Evolutionary conservation across 352 stramenopile genomes (phyloP), one percentile per base, ranked within the genome.

Genomic region (Globisporangium ultimum): DNA sequence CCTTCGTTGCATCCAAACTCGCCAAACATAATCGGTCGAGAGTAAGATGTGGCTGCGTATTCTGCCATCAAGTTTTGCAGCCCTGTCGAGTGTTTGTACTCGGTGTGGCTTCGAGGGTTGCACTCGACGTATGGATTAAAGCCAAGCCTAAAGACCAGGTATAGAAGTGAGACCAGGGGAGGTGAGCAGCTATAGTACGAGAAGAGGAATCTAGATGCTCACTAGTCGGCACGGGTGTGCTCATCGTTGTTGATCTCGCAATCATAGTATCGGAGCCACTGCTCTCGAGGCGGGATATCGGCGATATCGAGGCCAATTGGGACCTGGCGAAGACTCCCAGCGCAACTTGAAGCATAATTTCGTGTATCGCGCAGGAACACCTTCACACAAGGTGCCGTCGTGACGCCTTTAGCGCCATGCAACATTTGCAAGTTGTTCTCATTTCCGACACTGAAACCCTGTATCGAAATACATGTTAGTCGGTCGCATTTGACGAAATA

Each of bases 261-360:
- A 67, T 93, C 80, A 58, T 86, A 93, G 65, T 93, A 93, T 59
- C 74, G 59, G 5, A 91, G 48, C 80, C 80, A 89, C 54, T 84
- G 73, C 15, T 66, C 64, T 24, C 83, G 71, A 7, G 80, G 83
- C n/a, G 68, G 72, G 38, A 83, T 87, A 52, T 93, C 83, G 10
- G 83, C 83, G 49, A 88, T 83, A 41, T 91, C 80, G 0, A 93
- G 62, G 5, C 83, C 83, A 32, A 92, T 88, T 0, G 83, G 83
- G 24, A 92, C 78, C 48, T 80, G 62, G 3, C 83, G 76, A 8
- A 92, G 48, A 13, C 48, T 66, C 11, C 55, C 53, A 0, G 68
- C 58, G 45, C 80, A 90, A 53, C 65, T 70, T 7, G 62, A 55
- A 0, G 74, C 78, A 46, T 89, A 92, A 2, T 52, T 66, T 12